Evolutionary conservation across 495 filamentous ascomycete genomes (phyloP).

Genomic region (Penicillium longicatenatum): DNA sequence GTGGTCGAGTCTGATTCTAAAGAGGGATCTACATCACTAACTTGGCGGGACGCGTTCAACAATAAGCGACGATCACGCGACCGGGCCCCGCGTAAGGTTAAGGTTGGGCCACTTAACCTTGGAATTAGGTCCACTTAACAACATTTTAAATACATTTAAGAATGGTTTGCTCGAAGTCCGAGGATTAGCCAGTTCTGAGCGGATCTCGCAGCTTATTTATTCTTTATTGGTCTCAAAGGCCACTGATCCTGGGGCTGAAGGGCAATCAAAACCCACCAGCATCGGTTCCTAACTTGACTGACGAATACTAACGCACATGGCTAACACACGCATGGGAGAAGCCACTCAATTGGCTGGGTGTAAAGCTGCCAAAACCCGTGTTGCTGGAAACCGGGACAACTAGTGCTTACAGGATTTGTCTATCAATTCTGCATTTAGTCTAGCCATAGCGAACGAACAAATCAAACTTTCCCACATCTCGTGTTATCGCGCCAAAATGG

Average conservation of each 20-base stretch:
- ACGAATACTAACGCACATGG: not conserved
- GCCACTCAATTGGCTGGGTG: not conserved
- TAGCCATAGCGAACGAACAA: not conserved
- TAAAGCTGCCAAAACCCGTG: not conserved
- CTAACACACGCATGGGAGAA: not conserved
- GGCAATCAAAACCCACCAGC: not conserved
- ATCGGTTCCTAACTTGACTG: not conserved
- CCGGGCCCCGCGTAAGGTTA: not conserved
- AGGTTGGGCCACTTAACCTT: not conserved
- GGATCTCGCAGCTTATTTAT: too few relatives aligned
- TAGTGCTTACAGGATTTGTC: not conserved
- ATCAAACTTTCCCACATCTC: not conserved
- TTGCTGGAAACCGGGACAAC: not conserved
- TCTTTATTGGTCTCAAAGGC: not conserved
- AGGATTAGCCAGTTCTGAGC: too few relatives aligned
- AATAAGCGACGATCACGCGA: not conserved
- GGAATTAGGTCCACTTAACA: too few relatives aligned
- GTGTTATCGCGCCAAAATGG: not conserved
- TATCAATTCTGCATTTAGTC: not conserved
- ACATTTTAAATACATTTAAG: too few relatives aligned
- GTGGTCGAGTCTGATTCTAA: not conserved
- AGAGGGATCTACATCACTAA: not conserved
- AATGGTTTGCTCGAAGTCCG: not conserved
- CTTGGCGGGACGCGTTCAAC: not conserved
- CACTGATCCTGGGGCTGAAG: too few relatives aligned